These are phyloP conservation scores for Thielaviopsis cerberus DNA, from an alignment of 2,329 filamentous ascomycete species.

Conservation along the genomic window DNA sequence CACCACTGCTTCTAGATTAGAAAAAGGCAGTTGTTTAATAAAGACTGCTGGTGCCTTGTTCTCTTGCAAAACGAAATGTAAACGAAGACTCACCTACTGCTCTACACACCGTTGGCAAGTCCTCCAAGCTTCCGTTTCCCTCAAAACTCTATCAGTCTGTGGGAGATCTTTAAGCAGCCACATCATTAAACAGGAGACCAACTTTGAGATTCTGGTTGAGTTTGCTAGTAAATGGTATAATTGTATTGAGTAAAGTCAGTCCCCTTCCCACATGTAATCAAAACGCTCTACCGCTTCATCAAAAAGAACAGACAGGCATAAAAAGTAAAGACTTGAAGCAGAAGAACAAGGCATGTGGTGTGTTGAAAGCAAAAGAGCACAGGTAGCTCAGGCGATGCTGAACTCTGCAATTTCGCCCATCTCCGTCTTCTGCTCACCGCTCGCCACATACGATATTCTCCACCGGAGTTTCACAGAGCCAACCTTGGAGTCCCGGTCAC, in stretches of 20 bases:
- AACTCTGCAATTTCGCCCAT: conserved; percentile 71
- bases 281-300: background rate
- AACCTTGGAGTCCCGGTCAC: conserved; percentile 49
- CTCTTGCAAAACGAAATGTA: too few relatives aligned
- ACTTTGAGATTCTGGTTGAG: background rate
- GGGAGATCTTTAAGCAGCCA: too few relatives aligned
- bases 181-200: background rate
- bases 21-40: too few relatives aligned
- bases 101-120: too few relatives aligned
- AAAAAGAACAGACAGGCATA: background rate
- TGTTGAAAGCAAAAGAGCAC: too few relatives aligned
- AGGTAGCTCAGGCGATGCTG: conserved; percentile 39
- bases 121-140: too few relatives aligned
- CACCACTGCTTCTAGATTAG: too few relatives aligned
- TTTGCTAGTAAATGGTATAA: background rate
- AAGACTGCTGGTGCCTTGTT: too few relatives aligned
- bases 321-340: background rate
- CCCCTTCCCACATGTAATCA: background rate
- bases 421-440: conserved; percentile 49
- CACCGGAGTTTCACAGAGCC: conserved; percentile 75
- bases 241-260: background rate
- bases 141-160: too few relatives aligned
- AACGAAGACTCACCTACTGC: too few relatives aligned
- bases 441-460: conserved; percentile 64
- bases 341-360: background rate